phyloP scores from a whole-genome alignment of 371 early-diverging fungal genomes.

The Rhizopus delemar region DNA sequence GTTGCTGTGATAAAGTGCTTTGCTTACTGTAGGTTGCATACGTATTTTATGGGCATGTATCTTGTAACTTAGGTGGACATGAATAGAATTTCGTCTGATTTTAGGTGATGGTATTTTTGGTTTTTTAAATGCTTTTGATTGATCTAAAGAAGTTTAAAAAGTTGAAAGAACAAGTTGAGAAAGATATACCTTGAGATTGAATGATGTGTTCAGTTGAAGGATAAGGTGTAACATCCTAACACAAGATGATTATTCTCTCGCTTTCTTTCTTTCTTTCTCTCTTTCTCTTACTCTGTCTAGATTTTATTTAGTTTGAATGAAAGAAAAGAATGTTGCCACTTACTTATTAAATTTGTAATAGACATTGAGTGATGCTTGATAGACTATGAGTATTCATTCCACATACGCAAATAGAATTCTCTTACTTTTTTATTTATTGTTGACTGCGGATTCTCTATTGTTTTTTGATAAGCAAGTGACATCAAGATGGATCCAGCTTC shows the following conservation, averaged over 20 bases:
- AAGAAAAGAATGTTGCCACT: background rate
- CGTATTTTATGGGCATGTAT: slow-evolving; percentile 23
- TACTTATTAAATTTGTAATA: slow-evolving; percentile 22
- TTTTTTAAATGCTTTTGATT: background rate
- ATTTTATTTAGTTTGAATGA: too few relatives aligned
- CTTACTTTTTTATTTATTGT: slow-evolving; percentile 7
- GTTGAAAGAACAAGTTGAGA: too few relatives aligned
- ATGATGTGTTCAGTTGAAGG: background rate
- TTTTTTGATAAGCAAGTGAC: slow-evolving; percentile 19
- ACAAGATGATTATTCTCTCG: background rate
- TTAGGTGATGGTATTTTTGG: background rate
- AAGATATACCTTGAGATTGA: too few relatives aligned
- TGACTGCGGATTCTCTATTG: background rate
- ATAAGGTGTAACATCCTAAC: slow-evolving; percentile 5
- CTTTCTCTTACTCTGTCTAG: too few relatives aligned
- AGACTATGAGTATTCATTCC: slow-evolving; percentile 5
- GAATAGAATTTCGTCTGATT: slow-evolving; percentile 16
- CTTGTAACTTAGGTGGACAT: slow-evolving; percentile 26
- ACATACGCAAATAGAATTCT: background rate
- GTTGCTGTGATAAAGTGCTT: background rate
- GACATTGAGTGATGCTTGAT: slow-evolving; percentile 23
- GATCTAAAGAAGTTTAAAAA: too few relatives aligned
- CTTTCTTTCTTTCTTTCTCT: background rate
- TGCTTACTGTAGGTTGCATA: background rate
- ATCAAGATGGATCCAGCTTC: slow-evolving; percentile 29